Evolutionary conservation across 257 asterid species (phyloP).

Genomic region (Paraleonurus japonicus): DNA sequence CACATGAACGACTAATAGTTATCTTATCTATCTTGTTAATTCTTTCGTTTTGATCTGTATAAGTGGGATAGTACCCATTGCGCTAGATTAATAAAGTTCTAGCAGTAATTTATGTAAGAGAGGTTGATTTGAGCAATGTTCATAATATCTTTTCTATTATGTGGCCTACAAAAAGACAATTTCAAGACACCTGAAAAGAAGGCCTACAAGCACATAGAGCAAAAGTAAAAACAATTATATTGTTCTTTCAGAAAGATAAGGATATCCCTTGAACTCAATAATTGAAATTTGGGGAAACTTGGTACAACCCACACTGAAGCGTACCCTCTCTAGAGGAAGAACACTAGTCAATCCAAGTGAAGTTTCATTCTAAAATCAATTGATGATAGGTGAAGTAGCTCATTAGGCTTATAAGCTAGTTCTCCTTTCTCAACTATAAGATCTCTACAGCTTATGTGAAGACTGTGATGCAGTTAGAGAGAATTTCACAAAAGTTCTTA

Average conservation of each 20-base stretch:
- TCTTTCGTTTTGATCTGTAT: constrained; percentile 2
- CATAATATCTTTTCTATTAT: background rate
- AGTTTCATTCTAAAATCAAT: background rate
- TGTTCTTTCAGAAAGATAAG: background rate
- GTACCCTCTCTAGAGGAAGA: background rate
- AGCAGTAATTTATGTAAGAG: background rate
- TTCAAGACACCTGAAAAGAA: constrained; percentile 16
- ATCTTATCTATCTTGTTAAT: background rate
- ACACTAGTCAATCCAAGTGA: background rate
- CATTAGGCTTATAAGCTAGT: background rate
- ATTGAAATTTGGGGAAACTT: background rate
- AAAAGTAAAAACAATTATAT: constrained; percentile 11
- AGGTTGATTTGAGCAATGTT: background rate
- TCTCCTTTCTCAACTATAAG: background rate
- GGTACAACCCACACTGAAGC: background rate
- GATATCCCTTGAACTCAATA: constrained; percentile 6
- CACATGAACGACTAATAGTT: constrained; percentile 1
- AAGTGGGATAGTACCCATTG: constrained; percentile 4
- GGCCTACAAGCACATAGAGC: constrained; percentile 9
- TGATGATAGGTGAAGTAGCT: background rate
- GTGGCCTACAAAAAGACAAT: constrained; percentile 2
- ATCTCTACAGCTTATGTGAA: background rate
- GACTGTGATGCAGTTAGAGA: background rate
- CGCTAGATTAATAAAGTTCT: background rate
- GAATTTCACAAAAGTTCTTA: background rate